Evolutionary conservation across 2,329 filamentous ascomycete genomes (phyloP).

Genomic region (Pestalotiopsis fici): DNA sequence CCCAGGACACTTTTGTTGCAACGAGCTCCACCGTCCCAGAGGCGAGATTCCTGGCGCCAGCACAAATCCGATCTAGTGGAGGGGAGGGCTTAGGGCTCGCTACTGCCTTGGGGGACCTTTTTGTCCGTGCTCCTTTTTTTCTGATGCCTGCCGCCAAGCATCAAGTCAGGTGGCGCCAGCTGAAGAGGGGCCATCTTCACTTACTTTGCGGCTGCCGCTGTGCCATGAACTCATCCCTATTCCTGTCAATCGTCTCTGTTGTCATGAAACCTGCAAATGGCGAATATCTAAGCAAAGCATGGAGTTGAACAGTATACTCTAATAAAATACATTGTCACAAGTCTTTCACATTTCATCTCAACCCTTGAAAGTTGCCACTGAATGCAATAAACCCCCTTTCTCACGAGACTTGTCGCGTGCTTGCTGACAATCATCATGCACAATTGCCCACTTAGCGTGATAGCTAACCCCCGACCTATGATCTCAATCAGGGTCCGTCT

Average conservation of each 20-base stretch:
- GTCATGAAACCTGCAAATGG: neutral
- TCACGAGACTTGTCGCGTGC: neutral
- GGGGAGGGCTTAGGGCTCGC: conserved; percentile 14
- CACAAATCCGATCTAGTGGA: conserved; percentile 1
- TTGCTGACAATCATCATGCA: neutral
- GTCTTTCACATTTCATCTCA: neutral
- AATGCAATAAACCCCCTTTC: neutral
- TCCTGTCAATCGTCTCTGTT: neutral
- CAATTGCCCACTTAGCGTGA: conserved; percentile 3
- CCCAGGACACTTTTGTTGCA: conserved; percentile 13
- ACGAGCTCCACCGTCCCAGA: conserved; percentile 10
- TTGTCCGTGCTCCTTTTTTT: neutral
- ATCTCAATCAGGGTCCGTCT: conserved; percentile 1
- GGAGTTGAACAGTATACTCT: neutral
- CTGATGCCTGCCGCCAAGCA: neutral
- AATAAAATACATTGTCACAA: no score
- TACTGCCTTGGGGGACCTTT: neutral
- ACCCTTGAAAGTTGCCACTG: neutral
- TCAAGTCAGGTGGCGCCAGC: neutral
- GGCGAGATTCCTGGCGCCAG: conserved; percentile 4
- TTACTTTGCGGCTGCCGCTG: neutral
- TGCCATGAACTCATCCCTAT: neutral
- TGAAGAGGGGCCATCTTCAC: neutral
- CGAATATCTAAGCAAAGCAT: neutral
- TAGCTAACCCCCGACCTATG: neutral